phyloP scores from a whole-genome alignment of 768 basidiomycete species.

The Coprinellus micaceus region DNA sequence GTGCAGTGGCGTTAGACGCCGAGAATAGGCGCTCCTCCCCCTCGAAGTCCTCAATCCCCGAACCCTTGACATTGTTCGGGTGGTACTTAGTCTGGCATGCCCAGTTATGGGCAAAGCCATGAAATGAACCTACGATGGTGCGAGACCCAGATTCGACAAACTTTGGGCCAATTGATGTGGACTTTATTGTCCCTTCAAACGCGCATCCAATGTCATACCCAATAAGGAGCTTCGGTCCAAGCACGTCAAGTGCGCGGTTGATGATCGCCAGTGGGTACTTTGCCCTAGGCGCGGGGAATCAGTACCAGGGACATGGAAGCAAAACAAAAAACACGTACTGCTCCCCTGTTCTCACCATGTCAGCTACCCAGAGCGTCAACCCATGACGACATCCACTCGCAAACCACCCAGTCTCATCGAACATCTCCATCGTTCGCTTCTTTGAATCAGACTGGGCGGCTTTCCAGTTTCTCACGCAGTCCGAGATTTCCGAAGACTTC shows the following conservation, averaged over 20 bases:
- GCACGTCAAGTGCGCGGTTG: constrained; percentile 17
- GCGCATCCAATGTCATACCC: constrained; percentile 30
- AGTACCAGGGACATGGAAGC: not conserved
- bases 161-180: constrained; percentile 17
- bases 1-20: not conserved
- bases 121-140: constrained; percentile 20
- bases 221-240: constrained; percentile 16
- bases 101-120: constrained; percentile 26
- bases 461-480: not conserved
- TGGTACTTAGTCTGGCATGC: constrained; percentile 26
- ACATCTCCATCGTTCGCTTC: constrained; percentile 14
- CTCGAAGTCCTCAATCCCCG: constrained; percentile 24
- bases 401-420: constrained; percentile 28
- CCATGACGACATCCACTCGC: constrained; percentile 27
- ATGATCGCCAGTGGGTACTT: constrained; percentile 25
- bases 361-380: constrained; percentile 19
- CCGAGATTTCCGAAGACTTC: not conserved
- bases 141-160: constrained; percentile 4
- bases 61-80: constrained; percentile 12
- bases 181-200: constrained; percentile 18
- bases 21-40: constrained; percentile 21
- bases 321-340: not conserved
- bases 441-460: constrained; percentile 15
- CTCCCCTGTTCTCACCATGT: constrained; percentile 18
- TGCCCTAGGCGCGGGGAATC: constrained; percentile 13